Base-by-base conservation (phyloP, 1,284 basidiomycete genomes). In the Laetiporus sulphureus region DNA sequence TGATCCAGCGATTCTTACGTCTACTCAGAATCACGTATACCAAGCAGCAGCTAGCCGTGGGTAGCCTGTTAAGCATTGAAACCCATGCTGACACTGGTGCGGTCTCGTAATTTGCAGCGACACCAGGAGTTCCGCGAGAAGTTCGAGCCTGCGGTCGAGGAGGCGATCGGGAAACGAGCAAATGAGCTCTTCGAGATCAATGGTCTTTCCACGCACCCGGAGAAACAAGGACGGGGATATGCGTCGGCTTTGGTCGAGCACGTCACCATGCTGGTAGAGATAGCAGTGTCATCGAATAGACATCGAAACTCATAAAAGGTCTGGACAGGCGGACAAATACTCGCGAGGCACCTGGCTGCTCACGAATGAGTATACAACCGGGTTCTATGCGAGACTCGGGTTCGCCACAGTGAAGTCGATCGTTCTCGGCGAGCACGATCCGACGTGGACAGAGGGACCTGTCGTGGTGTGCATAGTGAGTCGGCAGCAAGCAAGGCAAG, bases 381-480 rank as follows among this genome's bases (percentile, higher is more conserved):
- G 20, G 7, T 45, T 45, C 34, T 40, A 40, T 22, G 36, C 25
- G 12, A 34, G 21, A 10, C 16, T 40, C 27, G 43, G 43, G 4
- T 45, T 40, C 35, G 2, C 6, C 4, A 36, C 21, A n/a, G 21
- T 37, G 13, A 18, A 13, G 2, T n/a, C 36, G 5, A 15, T 36
- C 16, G 13, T 21, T 4, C 21, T 45, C 7, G 43, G 38, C 2
- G 43, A 45, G 2, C 10, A 32, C 29, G 33, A 45, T 40, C 38
- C 38, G 13, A 36, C 43, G 10, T 45, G 43, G 43, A 27, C 22
- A 2, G 20, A 40, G n/a, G 15, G 15, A 13, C 41, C 41, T 25
- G 22, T 43, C 8, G 20, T 38, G 5, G 29, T 38, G 20, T 32
- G 41, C 18, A 25, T 43, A 12, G 41, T 43, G 13, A 25, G 41